phyloP scores from a whole-genome alignment of 2,329 filamentous ascomycete genomes.

The Hypomyces perniciosus region DNA sequence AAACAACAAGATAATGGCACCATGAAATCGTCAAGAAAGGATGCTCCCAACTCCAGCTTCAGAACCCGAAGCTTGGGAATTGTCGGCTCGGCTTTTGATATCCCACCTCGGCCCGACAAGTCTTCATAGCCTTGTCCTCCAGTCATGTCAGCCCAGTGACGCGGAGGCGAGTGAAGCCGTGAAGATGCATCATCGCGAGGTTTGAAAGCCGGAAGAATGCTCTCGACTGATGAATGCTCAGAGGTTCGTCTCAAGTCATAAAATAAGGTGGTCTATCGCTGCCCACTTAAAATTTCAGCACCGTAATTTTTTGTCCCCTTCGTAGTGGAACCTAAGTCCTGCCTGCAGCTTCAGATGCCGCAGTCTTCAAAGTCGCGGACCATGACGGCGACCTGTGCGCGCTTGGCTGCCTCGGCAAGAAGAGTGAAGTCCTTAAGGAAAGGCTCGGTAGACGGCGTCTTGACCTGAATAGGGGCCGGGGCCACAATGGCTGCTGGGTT shows the following conservation, averaged over 20 bases:
- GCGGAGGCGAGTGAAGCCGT: too few species aligned
- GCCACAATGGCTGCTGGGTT: constrained; percentile 13
- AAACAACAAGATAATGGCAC: neutral
- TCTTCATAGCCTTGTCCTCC: too few species aligned
- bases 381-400: constrained; percentile 83
- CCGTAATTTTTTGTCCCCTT: neutral
- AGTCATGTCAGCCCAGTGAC: too few species aligned
- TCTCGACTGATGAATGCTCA: too few species aligned
- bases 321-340: neutral
- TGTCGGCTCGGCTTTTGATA: neutral
- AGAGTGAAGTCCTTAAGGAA: constrained; percentile 80
- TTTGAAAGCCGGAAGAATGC: too few species aligned
- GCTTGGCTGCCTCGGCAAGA: constrained; percentile 86
- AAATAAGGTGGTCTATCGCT: neutral
- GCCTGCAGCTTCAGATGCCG: constrained; percentile 39
- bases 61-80: neutral
- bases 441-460: constrained; percentile 41
- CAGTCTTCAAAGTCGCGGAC: constrained; percentile 79
- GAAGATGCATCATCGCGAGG: too few species aligned
- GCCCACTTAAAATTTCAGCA: constrained; percentile 2
- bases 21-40: too few species aligned
- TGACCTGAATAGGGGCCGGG: constrained; percentile 19
- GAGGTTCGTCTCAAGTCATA: too few species aligned
- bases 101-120: too few species aligned
- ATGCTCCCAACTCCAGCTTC: neutral